Conservation (phyloP, 2,329 filamentous ascomycete species). For the Podosphaera leucotricha region DNA sequence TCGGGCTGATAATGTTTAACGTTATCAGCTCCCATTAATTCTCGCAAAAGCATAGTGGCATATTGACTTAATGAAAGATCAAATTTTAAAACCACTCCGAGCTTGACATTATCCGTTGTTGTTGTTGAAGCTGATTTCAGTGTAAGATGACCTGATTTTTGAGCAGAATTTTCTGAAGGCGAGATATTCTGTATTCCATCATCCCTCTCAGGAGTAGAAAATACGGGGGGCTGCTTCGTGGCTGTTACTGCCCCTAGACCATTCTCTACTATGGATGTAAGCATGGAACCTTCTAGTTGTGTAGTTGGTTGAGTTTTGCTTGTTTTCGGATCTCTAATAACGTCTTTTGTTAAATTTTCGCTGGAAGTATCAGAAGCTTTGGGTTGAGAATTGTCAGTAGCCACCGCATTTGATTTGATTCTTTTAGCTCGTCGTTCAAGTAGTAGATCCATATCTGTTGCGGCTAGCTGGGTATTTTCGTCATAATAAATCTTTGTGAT, state of each 20-base stretch:
- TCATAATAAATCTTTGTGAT: conserved; percentile 47
- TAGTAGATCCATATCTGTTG: conserved; percentile 52
- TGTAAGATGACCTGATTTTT: background rate
- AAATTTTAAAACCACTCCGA: conserved; percentile 49
- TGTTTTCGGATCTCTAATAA: background rate
- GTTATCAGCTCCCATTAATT: conserved; percentile 49
- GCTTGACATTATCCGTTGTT: conserved; percentile 19
- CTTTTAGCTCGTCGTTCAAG: background rate
- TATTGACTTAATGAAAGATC: conserved; percentile 61
- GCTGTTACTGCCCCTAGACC: too few relatives aligned
- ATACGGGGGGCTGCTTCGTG: background rate
- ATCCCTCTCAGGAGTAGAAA: background rate
- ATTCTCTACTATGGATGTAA: too few relatives aligned
- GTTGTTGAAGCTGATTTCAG: background rate
- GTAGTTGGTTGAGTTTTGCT: too few relatives aligned
- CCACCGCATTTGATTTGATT: background rate
- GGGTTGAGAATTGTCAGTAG: background rate
- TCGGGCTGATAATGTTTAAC: conserved; percentile 38
- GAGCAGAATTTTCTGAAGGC: background rate
- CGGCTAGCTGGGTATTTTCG: conserved; percentile 62
- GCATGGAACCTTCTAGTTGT: too few relatives aligned
- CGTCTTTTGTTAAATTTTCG: background rate
- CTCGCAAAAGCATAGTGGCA: conserved; percentile 60
- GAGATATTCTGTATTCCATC: background rate
- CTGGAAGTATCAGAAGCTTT: background rate